Base-by-base conservation (phyloP, 352 stramenopile species). In the Thraustochytrium striatum region DNA sequence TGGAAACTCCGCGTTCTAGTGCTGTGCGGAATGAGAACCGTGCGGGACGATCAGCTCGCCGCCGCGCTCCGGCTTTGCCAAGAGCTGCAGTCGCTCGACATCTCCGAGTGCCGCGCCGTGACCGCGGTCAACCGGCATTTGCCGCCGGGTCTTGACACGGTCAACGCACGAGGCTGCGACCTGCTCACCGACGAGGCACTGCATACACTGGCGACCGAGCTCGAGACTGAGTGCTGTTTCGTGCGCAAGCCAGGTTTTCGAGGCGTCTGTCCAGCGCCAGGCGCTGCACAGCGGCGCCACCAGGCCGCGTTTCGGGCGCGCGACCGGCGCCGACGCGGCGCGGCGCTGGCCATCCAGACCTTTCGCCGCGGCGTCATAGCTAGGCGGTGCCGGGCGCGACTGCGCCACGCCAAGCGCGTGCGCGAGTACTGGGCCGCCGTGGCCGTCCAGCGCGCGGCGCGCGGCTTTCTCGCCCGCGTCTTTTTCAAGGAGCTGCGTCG, bases 71-170 rank as follows among this genome's bases (percentile, higher is more conserved):
- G 39, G 9, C 25, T 62, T 11, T 79, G 69, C 41, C 69, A 65
- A 32, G 69, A 79, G 57, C 69, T 79, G 0, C 69, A 33, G 3
- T 50, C 69, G n/a, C 50, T 79, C n/a, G 69, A 79, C 25, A 25
- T 79, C 2, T 21, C 0, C 9, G 69, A 32, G 5, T 79, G 69
- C 30, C 0, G 9, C 16, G 36, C 9, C 3, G 28, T 79, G 21
- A 79, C 69, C 5, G 50, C 41, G 21, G 16, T 3, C 28, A 21
- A 52, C 59, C 35, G 50, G 3, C 32, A 44, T 5, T 43, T 55
- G 39, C 69, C 44, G 13, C 69, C 47, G 9, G 19, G 11, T 3
- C 44, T 79, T 0, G 69, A 79, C 36, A 79, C 53, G 35, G n/a
- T 79, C 25, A 79, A 79, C 35, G 69, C 72, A 21, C 13, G 13